These are phyloP conservation scores for Fusarium nematophilum DNA, from an alignment of 2,329 filamentous ascomycete genomes.

Conservation along the genomic window DNA sequence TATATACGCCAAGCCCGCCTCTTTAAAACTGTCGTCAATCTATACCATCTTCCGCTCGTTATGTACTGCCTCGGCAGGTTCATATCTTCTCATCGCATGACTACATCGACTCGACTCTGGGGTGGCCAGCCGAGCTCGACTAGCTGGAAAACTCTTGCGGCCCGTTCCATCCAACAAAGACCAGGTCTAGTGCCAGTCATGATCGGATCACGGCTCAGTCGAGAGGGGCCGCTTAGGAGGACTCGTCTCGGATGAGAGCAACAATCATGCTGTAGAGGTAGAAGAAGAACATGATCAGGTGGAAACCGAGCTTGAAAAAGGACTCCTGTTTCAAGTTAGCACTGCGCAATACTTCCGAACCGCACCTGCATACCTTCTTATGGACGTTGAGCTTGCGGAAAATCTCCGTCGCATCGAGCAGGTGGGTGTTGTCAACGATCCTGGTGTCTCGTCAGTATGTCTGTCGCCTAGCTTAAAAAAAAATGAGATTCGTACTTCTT, in stretches of 20 bases:
- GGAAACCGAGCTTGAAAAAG: slow-evolving; percentile 98
- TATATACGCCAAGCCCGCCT: slow-evolving; percentile 46
- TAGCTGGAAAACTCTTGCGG: slow-evolving; percentile 20
- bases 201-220: slow-evolving; percentile 30
- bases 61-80: slow-evolving; percentile 40
- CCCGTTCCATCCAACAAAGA: slow-evolving; percentile 18
- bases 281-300: slow-evolving; percentile 99
- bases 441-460: slow-evolving; percentile 59
- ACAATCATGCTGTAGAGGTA: slow-evolving; percentile 99
- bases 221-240: slow-evolving; percentile 68
- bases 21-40: slow-evolving; percentile 42
- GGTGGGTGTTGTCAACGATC: slow-evolving; percentile 96
- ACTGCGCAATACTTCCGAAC: neutral
- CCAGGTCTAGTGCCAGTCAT: slow-evolving; percentile 17
- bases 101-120: slow-evolving; percentile 29
- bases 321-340: slow-evolving; percentile 77
- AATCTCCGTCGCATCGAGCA: slow-evolving; percentile 97
- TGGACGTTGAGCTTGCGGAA: slow-evolving; percentile 99
- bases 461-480: neutral
- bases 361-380: slow-evolving; percentile 79
- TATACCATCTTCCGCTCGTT: slow-evolving; percentile 44
- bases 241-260: slow-evolving; percentile 94
- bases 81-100: slow-evolving; percentile 37
- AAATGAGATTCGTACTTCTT: slow-evolving; percentile 84
- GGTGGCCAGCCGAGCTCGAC: slow-evolving; percentile 30